A percentile compares a stretch with the other conserved stretches of the same genome.
phyloP scores from a whole-genome alignment of 805 yeast genomes.

The Ogataea parapolymorpha region DNA sequence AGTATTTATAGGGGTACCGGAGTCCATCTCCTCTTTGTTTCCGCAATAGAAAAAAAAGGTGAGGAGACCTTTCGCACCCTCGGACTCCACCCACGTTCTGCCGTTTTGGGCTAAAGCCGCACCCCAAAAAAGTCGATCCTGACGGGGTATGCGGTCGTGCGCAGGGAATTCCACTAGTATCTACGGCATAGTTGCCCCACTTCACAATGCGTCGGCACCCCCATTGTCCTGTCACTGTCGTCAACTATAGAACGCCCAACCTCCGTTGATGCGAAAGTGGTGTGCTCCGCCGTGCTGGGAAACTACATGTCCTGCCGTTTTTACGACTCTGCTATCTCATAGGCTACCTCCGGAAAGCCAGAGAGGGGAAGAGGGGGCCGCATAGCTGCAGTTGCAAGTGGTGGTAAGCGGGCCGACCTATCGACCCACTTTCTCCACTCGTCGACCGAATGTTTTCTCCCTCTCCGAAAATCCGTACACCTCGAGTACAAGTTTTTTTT shows the following conservation, averaged over 20 bases:
- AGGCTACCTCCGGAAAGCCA: background rate
- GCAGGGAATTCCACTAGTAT: background rate
- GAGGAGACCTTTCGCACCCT: slow-evolving; percentile 7
- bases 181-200: background rate
- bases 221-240: background rate
- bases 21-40: slow-evolving; percentile 3
- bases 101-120: slow-evolving; percentile 4
- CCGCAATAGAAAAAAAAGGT: background rate
- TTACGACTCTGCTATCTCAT: background rate
- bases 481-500: background rate
- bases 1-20: slow-evolving; percentile 5
- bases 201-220: slow-evolving; percentile 1
- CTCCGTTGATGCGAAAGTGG: background rate
- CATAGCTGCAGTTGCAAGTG: background rate
- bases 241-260: background rate
- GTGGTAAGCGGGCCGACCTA: background rate
- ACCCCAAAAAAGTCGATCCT: slow-evolving; percentile 3
- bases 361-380: background rate
- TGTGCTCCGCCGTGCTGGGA: background rate
- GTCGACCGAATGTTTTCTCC: background rate
- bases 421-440: background rate
- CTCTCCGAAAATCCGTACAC: background rate
- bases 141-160: slow-evolving; percentile 8
- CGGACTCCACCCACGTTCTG: slow-evolving; percentile 6
- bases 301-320: background rate